Evolutionary conservation across 371 early-diverging fungal genomes (phyloP).

Genomic region (Funneliformis caledonium): DNA sequence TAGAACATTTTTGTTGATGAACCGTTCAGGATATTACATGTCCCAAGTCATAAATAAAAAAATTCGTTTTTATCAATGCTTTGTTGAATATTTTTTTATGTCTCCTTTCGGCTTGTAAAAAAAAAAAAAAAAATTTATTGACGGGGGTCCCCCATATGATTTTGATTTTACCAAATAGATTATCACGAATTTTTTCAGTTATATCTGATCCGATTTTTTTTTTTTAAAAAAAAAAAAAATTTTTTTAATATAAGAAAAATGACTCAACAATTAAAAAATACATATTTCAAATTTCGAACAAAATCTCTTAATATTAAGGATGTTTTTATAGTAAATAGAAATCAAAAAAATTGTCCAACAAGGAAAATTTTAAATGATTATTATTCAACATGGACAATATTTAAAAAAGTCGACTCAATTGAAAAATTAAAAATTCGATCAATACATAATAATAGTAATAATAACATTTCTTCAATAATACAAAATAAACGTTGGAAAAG

Average conservation of each 20-base stretch:
- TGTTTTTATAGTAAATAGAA: background rate
- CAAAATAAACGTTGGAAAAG: background rate
- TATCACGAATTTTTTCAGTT: too few relatives aligned
- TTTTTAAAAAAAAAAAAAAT: too few relatives aligned
- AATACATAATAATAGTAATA: background rate
- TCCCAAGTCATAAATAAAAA: too few relatives aligned
- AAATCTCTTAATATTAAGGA: background rate
- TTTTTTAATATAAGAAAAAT: background rate
- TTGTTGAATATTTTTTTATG: too few relatives aligned
- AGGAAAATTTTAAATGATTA: background rate
- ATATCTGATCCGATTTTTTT: too few relatives aligned
- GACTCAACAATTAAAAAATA: background rate
- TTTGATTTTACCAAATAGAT: too few relatives aligned
- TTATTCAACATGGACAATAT: background rate
- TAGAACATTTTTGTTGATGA: too few relatives aligned
- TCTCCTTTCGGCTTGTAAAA: too few relatives aligned
- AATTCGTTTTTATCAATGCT: too few relatives aligned
- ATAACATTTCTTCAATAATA: background rate
- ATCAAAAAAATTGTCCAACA: background rate
- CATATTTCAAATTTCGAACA: background rate
- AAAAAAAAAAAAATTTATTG: too few relatives aligned
- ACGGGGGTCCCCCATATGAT: too few relatives aligned
- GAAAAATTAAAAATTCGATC: background rate
- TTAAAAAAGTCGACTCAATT: background rate
- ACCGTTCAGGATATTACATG: too few relatives aligned